Conservation (phyloP, 345 rosid genomes). For the Combretum micranthum region DNA sequence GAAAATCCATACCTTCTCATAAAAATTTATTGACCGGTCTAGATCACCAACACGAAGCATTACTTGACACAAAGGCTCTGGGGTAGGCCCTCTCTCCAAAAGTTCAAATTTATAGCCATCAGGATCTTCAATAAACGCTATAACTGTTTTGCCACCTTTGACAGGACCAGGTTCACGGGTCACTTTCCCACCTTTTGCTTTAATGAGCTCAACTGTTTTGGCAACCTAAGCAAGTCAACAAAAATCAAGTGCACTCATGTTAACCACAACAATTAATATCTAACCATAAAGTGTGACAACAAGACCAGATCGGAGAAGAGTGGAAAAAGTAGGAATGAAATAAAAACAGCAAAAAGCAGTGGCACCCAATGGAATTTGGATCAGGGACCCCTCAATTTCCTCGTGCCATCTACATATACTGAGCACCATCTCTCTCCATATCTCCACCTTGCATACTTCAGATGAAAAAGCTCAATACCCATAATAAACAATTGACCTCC, state of each 20-base stretch:
- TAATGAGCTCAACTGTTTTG: conserved; percentile 78
- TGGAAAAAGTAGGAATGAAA: too few relatives aligned
- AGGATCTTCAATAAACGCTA: conserved; percentile 94
- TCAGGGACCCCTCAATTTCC: too few relatives aligned
- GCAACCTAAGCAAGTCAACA: conserved; percentile 45
- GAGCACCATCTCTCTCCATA: too few relatives aligned
- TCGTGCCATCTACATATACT: too few relatives aligned
- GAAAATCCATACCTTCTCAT: conserved; percentile 64
- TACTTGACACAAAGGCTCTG: conserved; percentile 97
- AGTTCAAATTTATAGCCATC: conserved; percentile 98
- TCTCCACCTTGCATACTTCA: too few relatives aligned
- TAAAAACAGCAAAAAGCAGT: too few relatives aligned
- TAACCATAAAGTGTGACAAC: neutral
- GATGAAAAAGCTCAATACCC: too few relatives aligned
- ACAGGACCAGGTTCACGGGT: conserved; percentile 92
- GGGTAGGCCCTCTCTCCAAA: conserved; percentile 94
- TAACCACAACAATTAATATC: neutral
- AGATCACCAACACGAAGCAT: conserved; percentile 99
- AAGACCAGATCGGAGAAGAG: too few relatives aligned
- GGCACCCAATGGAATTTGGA: too few relatives aligned
- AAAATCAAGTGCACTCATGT: neutral
- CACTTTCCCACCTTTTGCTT: conserved; percentile 90
- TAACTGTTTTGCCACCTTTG: conserved; percentile 83
- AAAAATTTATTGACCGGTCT: conserved; percentile 78
- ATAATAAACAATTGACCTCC: too few relatives aligned